Base-by-base conservation (phyloP, 2,329 filamentous ascomycete genomes). In the Fusarium sp. region DNA sequence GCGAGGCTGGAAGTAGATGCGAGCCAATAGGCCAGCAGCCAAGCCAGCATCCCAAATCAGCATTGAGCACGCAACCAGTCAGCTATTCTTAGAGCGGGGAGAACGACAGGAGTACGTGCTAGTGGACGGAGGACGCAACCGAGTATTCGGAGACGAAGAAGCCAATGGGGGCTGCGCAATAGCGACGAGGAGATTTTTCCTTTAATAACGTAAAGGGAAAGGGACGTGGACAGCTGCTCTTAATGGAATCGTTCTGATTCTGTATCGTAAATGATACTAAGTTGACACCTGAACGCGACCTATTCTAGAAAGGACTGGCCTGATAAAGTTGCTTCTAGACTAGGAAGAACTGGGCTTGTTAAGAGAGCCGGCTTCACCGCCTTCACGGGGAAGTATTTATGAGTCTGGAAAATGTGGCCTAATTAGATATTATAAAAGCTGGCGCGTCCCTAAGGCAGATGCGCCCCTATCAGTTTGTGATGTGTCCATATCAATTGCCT, bases 111-210 rank as follows among this genome's bases (percentile, higher is more conserved):
- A 35, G 45, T 33, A 37, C 43, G 43, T 54, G 43, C 27, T 8
- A 59, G 31, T 33, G 45, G 43, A 29, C 35, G 33, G 54, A 54
- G 33, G 57, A 48, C 11, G 14, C 45, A 54, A 52, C 64, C 64
- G n/a, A 67, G 81, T 18, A 83, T 95, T 54, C 61, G 20, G 61
- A 64, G 61, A 22, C 35, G 14, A 14, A 64, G 61, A 22, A 64
- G 61, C 43, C 20, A 64, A 39, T 56, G 31, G 61, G 45, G 56
- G 48, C 45, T 54, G 31, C 29, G 41, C 31, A 29, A 33, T n/a
- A 58, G 52, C 22, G 18, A 50, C 37, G 37, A 39, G 37, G 18
- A 39, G 37, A 18, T 39, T 39, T 16, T 39, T 18, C 18, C 37
- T 39, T 39, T 6, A 4, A 39, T 39, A 39, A n/a, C 16, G 37